phyloP scores from a whole-genome alignment of 495 filamentous ascomycete genomes.

The Hypoxylon perforatum region DNA sequence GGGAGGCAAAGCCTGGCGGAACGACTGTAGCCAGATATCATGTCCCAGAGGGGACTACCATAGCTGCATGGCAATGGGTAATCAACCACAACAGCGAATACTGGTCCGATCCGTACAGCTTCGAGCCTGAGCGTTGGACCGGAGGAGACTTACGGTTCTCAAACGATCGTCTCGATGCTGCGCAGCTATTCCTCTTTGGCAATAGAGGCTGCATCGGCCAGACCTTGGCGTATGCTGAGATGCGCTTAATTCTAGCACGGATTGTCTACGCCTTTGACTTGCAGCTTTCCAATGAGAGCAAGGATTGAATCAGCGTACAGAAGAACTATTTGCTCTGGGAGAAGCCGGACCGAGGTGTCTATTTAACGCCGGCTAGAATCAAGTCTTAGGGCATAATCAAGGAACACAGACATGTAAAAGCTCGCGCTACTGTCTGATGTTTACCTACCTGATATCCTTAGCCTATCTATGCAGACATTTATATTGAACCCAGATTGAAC shows the following conservation, averaged over 20 bases:
- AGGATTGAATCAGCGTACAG: constrained; percentile 39
- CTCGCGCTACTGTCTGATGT: too few relatives aligned
- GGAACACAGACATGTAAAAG: too few relatives aligned
- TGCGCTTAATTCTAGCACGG: constrained; percentile 54
- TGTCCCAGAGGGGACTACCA: constrained; percentile 58
- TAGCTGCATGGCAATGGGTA: constrained; percentile 62
- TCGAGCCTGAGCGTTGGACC: constrained; percentile 64
- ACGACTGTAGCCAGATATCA: constrained; percentile 59
- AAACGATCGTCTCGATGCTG: constrained; percentile 56
- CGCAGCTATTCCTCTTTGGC: constrained; percentile 65
- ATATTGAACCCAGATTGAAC: too few relatives aligned
- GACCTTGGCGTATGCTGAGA: constrained; percentile 60
- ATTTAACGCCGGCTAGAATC: not conserved
- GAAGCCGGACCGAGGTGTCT: not conserved
- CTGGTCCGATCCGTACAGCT: constrained; percentile 60
- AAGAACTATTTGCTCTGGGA: not conserved
- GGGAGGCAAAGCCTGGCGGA: constrained; percentile 58
- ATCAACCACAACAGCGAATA: constrained; percentile 46
- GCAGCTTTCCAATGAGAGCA: constrained; percentile 47
- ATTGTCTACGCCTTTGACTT: constrained; percentile 58
- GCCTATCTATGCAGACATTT: too few relatives aligned
- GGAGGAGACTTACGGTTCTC: constrained; percentile 48
- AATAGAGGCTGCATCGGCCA: constrained; percentile 67
- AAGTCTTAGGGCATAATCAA: too few relatives aligned
- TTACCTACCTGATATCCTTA: too few relatives aligned